These are phyloP conservation scores for Malus fusca DNA, from an alignment of 306 rosid genomes.

Conservation along the genomic window DNA sequence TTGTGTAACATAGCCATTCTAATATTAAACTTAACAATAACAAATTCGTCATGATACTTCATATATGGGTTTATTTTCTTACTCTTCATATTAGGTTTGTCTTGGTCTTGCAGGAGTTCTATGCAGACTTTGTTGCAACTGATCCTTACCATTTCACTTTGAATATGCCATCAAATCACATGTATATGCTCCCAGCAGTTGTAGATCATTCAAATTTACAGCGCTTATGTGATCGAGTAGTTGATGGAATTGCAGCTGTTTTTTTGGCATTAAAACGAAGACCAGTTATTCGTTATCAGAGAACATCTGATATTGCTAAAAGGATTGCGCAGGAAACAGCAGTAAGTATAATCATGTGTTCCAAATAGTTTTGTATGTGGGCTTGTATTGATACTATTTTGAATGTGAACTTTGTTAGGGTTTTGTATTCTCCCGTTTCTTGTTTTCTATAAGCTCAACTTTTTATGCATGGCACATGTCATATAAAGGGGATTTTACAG, in stretches of 20 bases:
- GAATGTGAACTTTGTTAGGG: background rate
- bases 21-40: background rate
- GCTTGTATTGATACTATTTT: background rate
- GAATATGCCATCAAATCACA: slow-evolving; percentile 62
- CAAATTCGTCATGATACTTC: background rate
- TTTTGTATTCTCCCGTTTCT: background rate
- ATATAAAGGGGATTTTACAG: background rate
- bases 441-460: background rate
- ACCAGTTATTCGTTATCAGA: slow-evolving; percentile 86
- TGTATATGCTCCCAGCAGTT: slow-evolving; percentile 88
- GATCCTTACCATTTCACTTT: slow-evolving; percentile 89
- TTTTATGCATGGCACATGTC: background rate
- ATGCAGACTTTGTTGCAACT: slow-evolving; percentile 75
- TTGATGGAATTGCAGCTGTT: slow-evolving; percentile 82
- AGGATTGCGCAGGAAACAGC: slow-evolving; percentile 84
- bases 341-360: slow-evolving; percentile 33
- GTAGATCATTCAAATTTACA: slow-evolving; percentile 69
- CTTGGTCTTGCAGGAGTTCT: slow-evolving; percentile 69
- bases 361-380: background rate
- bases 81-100: slow-evolving; percentile 23
- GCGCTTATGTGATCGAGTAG: slow-evolving; percentile 62
- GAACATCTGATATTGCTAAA: slow-evolving; percentile 83
- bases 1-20: background rate
- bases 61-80: slow-evolving; percentile 12
- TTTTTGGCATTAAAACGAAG: slow-evolving; percentile 83